A percentile compares a stretch with the other conserved stretches of the same genome.
These are phyloP conservation scores for Castanospermum australe DNA, from an alignment of 306 rosid genomes.

Conservation along the genomic window DNA sequence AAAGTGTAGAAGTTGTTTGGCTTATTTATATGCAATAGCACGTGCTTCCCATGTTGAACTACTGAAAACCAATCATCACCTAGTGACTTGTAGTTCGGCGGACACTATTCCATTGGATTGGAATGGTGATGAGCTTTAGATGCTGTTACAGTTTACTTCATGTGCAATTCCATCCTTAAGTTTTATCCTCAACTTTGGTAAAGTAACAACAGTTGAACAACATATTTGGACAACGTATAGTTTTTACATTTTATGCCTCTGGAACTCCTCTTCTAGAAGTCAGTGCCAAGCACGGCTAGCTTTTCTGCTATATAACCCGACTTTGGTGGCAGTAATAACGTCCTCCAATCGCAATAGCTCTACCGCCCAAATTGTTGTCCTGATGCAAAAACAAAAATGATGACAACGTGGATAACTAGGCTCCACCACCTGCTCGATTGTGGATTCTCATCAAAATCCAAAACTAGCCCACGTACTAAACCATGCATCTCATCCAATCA, in stretches of 20 bases:
- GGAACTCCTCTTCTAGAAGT: neutral
- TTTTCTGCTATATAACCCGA: neutral
- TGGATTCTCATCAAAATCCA: conserved; percentile 20
- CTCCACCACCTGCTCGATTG: conserved; percentile 16
- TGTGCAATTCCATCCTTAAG: no score
- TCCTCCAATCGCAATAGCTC: neutral
- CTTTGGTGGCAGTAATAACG: neutral
- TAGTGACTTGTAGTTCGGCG: no score
- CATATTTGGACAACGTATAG: no score
- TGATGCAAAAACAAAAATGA: neutral
- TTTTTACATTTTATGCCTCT: neutral
- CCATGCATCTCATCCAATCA: conserved; percentile 15
- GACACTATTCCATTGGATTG: no score
- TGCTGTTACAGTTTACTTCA: no score
- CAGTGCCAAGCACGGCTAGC: neutral
- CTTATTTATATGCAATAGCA: no score
- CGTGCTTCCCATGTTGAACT: no score
- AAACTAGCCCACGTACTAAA: conserved; percentile 26
- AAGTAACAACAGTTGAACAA: no score
- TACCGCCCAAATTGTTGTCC: neutral
- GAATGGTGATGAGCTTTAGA: no score
- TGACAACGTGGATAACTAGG: neutral
- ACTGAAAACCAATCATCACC: no score
- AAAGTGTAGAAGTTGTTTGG: no score
- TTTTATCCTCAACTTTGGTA: no score